These are phyloP conservation scores for Boletus barrowsii DNA, from an alignment of 768 basidiomycete genomes.

Conservation along the genomic window DNA sequence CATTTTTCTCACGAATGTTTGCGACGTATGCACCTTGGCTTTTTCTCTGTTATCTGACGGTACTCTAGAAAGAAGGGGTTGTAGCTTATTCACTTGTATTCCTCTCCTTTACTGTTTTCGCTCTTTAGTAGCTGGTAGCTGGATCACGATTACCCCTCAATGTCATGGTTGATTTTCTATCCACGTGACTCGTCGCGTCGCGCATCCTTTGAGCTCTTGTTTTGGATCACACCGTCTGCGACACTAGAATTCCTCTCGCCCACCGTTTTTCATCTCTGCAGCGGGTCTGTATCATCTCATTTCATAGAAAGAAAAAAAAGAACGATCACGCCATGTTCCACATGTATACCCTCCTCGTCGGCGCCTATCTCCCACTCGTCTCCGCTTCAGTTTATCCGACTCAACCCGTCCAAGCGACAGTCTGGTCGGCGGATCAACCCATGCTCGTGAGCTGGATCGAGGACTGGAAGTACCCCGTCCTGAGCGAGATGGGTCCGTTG, in stretches of 20 bases:
- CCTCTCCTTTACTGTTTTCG: conserved; percentile 2
- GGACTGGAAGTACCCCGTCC: conserved; percentile 38
- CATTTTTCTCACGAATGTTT: conserved; percentile 5
- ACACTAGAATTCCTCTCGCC: conserved; percentile 1
- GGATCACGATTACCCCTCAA: conserved; percentile 2
- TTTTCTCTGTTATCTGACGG: background rate
- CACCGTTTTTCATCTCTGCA: conserved; percentile 12
- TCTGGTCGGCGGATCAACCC: conserved; percentile 42
- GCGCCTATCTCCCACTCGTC: conserved; percentile 11
- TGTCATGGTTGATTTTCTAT: conserved; percentile 23
- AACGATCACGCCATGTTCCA: conserved; percentile 7
- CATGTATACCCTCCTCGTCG: background rate
- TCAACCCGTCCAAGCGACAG: conserved; percentile 43
- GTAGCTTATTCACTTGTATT: conserved; percentile 23
- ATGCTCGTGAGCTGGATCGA: conserved; percentile 50
- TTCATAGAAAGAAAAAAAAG: background rate
- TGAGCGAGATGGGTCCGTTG: conserved; percentile 42
- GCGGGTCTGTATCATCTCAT: conserved; percentile 27
- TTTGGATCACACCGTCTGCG: too few relatives aligned
- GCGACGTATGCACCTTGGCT: conserved; percentile 3
- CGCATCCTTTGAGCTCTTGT: background rate
- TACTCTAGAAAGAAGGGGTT: conserved; percentile 12
- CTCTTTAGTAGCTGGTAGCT: conserved; percentile 14
- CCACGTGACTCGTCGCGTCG: conserved; percentile 27
- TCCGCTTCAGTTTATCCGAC: conserved; percentile 49